These are phyloP conservation scores for Graphiopsis chlorocephala DNA, from an alignment of 2,329 filamentous ascomycete species.

Conservation along the genomic window DNA sequence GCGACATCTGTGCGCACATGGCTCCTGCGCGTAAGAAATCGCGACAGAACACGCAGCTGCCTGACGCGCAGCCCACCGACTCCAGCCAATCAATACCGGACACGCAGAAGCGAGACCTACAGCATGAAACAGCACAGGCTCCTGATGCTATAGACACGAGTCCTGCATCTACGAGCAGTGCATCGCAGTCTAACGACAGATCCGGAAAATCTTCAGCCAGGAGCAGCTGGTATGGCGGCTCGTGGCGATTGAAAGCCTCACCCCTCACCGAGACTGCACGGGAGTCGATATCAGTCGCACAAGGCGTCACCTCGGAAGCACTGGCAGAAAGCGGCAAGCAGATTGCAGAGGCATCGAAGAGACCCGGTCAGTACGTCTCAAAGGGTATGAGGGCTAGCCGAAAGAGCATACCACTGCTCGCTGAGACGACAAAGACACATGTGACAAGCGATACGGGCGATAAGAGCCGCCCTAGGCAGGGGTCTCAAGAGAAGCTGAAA, in stretches of 20 bases:
- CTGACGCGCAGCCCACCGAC: not conserved
- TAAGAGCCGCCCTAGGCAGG: constrained; percentile 24
- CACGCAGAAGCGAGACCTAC: constrained; percentile 10
- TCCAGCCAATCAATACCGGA: constrained; percentile 11
- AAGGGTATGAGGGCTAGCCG: constrained; percentile 43
- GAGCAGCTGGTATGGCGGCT: constrained; percentile 46
- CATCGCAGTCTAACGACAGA: not conserved
- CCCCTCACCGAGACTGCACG: constrained; percentile 46
- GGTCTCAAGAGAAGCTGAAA: constrained; percentile 28
- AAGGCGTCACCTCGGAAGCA: constrained; percentile 43
- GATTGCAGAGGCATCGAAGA: constrained; percentile 17
- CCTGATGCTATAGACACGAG: not conserved
- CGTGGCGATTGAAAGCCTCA: constrained; percentile 46
- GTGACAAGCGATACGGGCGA: constrained; percentile 36
- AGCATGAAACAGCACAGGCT: not conserved
- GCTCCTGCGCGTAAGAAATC: constrained; percentile 15
- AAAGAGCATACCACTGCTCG: constrained; percentile 45
- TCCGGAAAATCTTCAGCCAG: constrained; percentile 1
- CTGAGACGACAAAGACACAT: constrained; percentile 47
- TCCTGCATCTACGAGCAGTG: not conserved
- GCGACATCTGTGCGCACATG: constrained; percentile 11
- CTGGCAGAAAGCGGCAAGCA: constrained; percentile 31
- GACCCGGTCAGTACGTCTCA: constrained; percentile 34
- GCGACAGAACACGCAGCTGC: constrained; percentile 13
- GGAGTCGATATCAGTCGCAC: constrained; percentile 46